Evolutionary conservation across 192 early-diverging fungal genomes (phyloP), one percentile per base, ranked within the genome.

Genomic region (Helicostylum pulchrum): DNA sequence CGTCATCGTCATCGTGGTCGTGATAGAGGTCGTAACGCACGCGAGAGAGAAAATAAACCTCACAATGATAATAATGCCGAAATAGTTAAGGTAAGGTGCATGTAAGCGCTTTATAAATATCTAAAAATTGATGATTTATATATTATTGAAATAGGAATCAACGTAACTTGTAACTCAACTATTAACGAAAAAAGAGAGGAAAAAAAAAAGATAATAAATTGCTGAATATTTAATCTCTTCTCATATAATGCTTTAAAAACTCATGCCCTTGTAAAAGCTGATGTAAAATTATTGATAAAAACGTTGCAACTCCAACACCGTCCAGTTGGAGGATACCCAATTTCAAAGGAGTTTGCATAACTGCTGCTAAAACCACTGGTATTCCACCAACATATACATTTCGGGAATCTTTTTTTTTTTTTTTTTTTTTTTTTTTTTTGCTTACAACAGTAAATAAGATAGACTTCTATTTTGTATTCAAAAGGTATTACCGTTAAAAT

Each of bases 1-100:
- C 79, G 83, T 62, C 78, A 85, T 54, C 79, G 87, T 55, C 79
- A 85, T 34, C 73, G 80, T 36, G 77, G 82, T 12, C 72, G 77
- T 12, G 75, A 73, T 62, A 75, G 80, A 64, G 83, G 82, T 47
- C 63, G 77, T 39, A 70, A 2, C 26, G 0, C 26, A 26, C 26
- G 26, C 26, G 26, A 26, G 26, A 26, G 2, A 26, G 2, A 26
- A 26, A 26, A 2, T 26, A 26, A 26, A 26, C 26, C 26, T 26
- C 26, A 0, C 26, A 26, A 2, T 26, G 26, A 26, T 26, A 26
- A 26, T 26, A 26, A 26, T 26, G 26, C 26, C 26, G 26, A 26
- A 26, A 26, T 26, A 26, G 26, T 26, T 26, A 26, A 26, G 26
- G 26, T 26, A 26, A 26, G 26, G 26, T 26, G 2, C 26, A 26